Conservation (phyloP, 768 basidiomycete genomes). For the Boletus rubropictus region DNA sequence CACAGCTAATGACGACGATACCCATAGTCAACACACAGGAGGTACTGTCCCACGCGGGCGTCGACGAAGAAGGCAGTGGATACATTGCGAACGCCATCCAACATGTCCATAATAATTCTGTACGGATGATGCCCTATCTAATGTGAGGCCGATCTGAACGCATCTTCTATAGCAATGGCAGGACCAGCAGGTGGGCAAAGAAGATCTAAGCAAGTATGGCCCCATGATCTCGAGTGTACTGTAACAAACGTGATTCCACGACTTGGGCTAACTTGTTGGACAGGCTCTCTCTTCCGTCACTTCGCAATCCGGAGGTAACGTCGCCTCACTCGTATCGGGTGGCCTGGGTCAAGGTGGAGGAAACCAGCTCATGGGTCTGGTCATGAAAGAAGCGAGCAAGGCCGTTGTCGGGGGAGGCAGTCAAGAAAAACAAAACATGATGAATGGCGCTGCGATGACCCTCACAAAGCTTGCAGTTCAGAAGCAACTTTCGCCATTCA, state of each 20-base stretch:
- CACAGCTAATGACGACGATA: constrained; percentile 2
- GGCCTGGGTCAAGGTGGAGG: constrained; percentile 41
- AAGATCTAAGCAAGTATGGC: constrained; percentile 15
- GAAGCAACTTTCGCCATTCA: constrained; percentile 39
- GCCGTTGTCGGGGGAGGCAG: constrained; percentile 63
- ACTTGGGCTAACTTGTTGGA: constrained; percentile 2
- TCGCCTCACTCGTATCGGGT: constrained; percentile 22
- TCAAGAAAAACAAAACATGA: constrained; percentile 69
- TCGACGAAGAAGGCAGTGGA: constrained; percentile 5
- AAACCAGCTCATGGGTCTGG: constrained; percentile 73
- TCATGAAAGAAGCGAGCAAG: constrained; percentile 78
- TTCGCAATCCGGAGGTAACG: constrained; percentile 30
- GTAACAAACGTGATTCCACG: neutral
- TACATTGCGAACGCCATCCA: constrained; percentile 15
- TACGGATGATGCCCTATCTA: constrained; percentile 1
- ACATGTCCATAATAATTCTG: constrained; percentile 21
- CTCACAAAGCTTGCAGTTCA: constrained; percentile 79
- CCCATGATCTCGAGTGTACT: constrained; percentile 19
- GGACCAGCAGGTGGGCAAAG: constrained; percentile 8
- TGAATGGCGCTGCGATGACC: constrained; percentile 81
- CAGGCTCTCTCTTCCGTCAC: constrained; percentile 16
- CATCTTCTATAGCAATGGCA: constrained; percentile 12
- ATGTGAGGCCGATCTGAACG: neutral
- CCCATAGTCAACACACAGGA: constrained; percentile 57
- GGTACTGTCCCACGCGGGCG: constrained; percentile 47